These are phyloP conservation scores for Grosmannia penicillata DNA, from an alignment of 2,329 filamentous ascomycete genomes.

Conservation along the genomic window DNA sequence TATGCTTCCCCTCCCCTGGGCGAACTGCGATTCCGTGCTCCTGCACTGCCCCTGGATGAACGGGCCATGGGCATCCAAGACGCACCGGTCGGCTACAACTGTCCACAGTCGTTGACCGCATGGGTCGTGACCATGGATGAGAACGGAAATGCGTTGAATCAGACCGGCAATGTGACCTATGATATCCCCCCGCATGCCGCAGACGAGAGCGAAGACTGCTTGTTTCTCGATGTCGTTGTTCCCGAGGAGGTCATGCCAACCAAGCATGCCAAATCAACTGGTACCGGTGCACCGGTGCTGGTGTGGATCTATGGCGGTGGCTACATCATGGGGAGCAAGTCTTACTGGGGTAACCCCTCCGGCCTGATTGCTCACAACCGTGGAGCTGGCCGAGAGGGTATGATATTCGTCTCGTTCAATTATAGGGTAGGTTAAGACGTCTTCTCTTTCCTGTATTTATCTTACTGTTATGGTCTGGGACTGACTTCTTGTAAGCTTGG, in stretches of 20 bases:
- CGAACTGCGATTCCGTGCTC: not conserved
- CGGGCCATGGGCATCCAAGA: not conserved
- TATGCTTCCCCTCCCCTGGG: slow-evolving; percentile 1
- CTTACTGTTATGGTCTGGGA: not conserved
- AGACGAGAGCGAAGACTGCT: slow-evolving; percentile 1
- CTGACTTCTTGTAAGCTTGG: not conserved
- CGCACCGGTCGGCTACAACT: not conserved
- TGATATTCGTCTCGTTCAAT: slow-evolving; percentile 1
- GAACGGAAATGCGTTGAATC: not conserved
- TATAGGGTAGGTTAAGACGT: slow-evolving; percentile 1
- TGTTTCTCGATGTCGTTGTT: slow-evolving; percentile 2
- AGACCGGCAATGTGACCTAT: slow-evolving; percentile 1
- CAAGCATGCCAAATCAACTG: not conserved
- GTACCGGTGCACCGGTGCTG: not conserved
- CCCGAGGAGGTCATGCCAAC: not conserved
- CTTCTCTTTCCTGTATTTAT: too few relatives aligned
- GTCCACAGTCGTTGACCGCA: not conserved
- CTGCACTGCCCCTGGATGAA: not conserved
- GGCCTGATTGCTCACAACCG: not conserved
- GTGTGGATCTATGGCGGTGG: slow-evolving; percentile 3
- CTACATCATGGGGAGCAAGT: slow-evolving; percentile 1
- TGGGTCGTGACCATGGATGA: slow-evolving; percentile 1
- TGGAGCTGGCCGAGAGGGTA: not conserved
- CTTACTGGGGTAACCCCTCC: not conserved
- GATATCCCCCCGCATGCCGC: not conserved